Base-by-base conservation (phyloP, 2,329 filamentous ascomycete species). In the Cladosporium austrohemisphaericum region DNA sequence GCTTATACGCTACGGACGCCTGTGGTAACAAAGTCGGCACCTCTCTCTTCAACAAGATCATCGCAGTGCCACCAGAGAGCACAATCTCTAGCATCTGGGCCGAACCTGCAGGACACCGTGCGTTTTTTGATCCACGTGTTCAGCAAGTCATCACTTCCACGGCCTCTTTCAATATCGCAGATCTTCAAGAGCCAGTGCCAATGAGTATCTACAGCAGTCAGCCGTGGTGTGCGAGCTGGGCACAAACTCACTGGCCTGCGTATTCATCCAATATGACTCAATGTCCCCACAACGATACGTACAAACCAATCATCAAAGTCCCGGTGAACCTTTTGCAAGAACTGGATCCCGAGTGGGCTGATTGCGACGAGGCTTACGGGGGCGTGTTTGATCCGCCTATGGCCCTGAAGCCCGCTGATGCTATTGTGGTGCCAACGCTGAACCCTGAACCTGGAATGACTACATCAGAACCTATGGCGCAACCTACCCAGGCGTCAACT, bases 41-140 rank as follows among this genome's bases (percentile, higher is more conserved):
- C 52, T 59, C n/a, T 56, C 54, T n/a, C 58, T 50, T 49, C 44
- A 50, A 6, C 55, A 54, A 13, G 46, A 59, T n/a, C n/a, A n/a
- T n/a, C n/a, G n/a, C 32, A 52, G 48, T n/a, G 57, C 55, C 31
- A 32, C 40, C 20, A 33, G 20, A 11, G 2, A 26, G 38, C 1
- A 52, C 50, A 5, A 50, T 52, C 31, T 41, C 16, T 4, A 55
- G 47, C 36, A 55, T 52, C 23, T 50, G 55, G 32, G 36, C 59
- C 10, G 45, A 28, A 54, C 31, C 37, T 26, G 11, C 19, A 16
- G 6, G 38, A 52, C n/a, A 40, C 41, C 55, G 9, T 54, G 52
- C 25, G 26, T 29, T 31, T 40, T 50, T 20, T 14, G 13, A 20
- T 28, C 19, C 19, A 23, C 11, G 18, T 16, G 37, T 11, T 10